Base-by-base conservation (phyloP, 2,329 filamentous ascomycete species). In the Diplodia mutila region DNA sequence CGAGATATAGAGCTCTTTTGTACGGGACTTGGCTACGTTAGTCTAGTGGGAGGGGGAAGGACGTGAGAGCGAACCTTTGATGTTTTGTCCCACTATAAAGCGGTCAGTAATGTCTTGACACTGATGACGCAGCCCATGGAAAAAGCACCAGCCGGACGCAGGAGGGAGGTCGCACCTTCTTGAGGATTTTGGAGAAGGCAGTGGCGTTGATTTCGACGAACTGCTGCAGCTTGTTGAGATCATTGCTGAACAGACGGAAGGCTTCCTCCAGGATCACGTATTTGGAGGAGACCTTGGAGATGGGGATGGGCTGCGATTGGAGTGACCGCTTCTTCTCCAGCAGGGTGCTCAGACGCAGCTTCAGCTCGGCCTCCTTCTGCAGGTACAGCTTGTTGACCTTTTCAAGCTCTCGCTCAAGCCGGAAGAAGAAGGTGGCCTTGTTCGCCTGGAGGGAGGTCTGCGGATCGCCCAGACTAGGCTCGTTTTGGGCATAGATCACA, bases 141-240 rank as follows among this genome's bases (percentile, higher is more conserved):
- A 32, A 5, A 49, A 21, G 23, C 34, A 54, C 46, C 61, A 37
- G 34, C 51, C 25, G 42, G 34, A n/a, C 39, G 29, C 42, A 21
- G 59, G 63, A 66, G 34, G 25, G 39, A 27, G 57, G 14, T 18
- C 83, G 69, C 75, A 89, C 87, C 86, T 99, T 99, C 82, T 99
- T 99, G 71, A 99, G 83, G 69, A 99, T 99, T 80, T 99, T 99
- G 32, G 94, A 97, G 78, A 98, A 97, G 18, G 94, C 95, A 1
- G 93, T 97, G 75, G 95, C 94, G 77, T 99, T 99, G 77, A 98
- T 92, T 79, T 98, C 94, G 71, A 99, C 93, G 80, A 98, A 99
- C 83, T 98, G 95, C 84, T 97, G 93, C 18, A 99, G 87, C 81
- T 99, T 99, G 82, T 97, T 97, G 54, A 99, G 82, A 77, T 99